Base-by-base conservation (phyloP, 176 grass and related monocot species). In the Paspalum notatum region DNA sequence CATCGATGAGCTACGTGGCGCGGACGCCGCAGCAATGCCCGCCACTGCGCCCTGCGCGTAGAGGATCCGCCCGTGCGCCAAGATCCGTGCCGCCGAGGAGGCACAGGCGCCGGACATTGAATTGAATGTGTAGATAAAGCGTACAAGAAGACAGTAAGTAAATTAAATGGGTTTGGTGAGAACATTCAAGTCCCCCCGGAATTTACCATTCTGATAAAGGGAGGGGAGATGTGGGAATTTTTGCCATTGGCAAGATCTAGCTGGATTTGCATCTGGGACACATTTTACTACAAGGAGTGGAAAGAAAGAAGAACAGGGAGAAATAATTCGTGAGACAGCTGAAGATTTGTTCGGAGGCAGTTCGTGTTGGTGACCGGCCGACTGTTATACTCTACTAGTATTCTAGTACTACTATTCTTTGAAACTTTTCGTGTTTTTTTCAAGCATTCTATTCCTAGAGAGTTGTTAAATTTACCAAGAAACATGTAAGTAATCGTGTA, bases 101-200 rank as follows among this genome's bases (percentile, higher is more conserved):
- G 47, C 25, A 10, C 38, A 54, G 37, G 47, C 25, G 7, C 38
- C 5, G 60, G 48, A 64, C 51, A 77, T 81, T 76, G 15, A 85
- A 77, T 81, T 76, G 15, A 85, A 81, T 81, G 62, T 89, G 82
- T 89, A 81, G 87, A 89, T 81, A 89, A 89, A 42, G 50, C 66
- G 87, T 85, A 76, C 86, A 43, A 51, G 82, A 47, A 56, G 87
- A 63, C 70, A 68, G 82, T 76, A 70, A 80, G 81, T 89, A 78
- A 78, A 74, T 83, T 80, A 64, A 77, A 75, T 80, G 69, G 47
- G 76, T 83, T 83, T 83, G 69, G 71, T 88, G 68, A 63, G 76
- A 43, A 14, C 82, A 89, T 81, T 89, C 8, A 89, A 83, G 70
- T 65, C 83, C 2, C 77, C 72, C 75, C 58, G 48, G 72, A 52